phyloP scores from a whole-genome alignment of 148 eudicot genomes.

The Chenopodium formosanum region DNA sequence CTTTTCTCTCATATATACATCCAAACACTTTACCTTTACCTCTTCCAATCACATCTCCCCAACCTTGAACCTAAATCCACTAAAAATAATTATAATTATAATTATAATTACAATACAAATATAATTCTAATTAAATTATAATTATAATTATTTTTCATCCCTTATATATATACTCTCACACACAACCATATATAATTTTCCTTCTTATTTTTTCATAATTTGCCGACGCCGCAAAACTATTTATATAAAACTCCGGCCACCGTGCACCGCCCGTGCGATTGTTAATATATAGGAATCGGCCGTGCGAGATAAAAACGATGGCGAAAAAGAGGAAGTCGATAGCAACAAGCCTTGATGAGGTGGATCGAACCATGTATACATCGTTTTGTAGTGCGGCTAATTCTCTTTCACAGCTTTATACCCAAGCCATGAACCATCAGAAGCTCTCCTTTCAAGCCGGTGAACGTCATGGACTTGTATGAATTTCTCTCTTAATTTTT shows the following conservation, averaged over 20 bases:
- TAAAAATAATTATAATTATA: no score
- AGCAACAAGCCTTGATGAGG: constrained; percentile 77
- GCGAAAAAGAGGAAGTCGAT: constrained; percentile 82
- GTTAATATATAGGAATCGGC: neutral
- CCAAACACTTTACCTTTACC: no score
- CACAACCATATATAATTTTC: no score
- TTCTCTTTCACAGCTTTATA: constrained; percentile 78
- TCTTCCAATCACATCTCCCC: no score
- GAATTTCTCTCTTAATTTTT: neutral
- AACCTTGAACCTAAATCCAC: no score
- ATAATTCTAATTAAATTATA: no score
- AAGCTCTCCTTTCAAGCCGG: constrained; percentile 68
- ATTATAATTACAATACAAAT: no score
- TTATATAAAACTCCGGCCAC: neutral
- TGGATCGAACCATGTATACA: constrained; percentile 86
- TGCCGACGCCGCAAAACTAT: no score
- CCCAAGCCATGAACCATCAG: constrained; percentile 82
- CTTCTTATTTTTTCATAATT: no score
- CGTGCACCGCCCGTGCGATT: neutral
- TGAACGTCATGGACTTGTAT: constrained; percentile 71
- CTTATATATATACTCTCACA: no score
- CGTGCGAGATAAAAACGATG: constrained; percentile 31
- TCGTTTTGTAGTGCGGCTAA: constrained; percentile 76
- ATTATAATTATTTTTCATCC: no score
- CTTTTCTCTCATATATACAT: no score